Conservation (phyloP, 164 flowering plant genomes). For the Magnolia officinalis region DNA sequence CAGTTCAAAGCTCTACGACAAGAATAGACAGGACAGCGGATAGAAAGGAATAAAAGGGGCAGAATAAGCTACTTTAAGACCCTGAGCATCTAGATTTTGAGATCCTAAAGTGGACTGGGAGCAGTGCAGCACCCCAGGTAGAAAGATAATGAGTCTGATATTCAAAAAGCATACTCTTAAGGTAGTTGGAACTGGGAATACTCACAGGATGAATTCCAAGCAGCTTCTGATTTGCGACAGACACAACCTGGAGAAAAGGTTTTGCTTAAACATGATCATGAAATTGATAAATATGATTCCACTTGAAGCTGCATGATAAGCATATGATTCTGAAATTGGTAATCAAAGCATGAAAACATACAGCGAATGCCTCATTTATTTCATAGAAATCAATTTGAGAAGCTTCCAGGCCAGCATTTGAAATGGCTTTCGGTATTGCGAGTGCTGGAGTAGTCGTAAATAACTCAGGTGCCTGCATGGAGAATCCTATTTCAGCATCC, state of each 20-base stretch:
- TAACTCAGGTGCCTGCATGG: conserved; percentile 78
- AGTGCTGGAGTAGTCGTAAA: conserved; percentile 94
- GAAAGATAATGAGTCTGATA: too few relatives aligned
- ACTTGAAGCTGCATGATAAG: neutral
- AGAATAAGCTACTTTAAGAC: too few relatives aligned
- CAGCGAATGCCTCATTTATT: conserved; percentile 97
- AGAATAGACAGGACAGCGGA: too few relatives aligned
- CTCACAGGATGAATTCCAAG: conserved; percentile 73
- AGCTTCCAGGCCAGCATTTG: conserved; percentile 77
- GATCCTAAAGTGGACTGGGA: too few relatives aligned
- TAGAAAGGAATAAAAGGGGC: too few relatives aligned
- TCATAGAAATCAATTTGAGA: conserved; percentile 89
- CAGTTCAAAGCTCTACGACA: too few relatives aligned
- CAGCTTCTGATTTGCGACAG: conserved; percentile 87
- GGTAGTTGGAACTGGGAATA: conserved; percentile 8
- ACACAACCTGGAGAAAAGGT: conserved; percentile 64
- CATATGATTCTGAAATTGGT: neutral
- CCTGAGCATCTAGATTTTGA: too few relatives aligned
- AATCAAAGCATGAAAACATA: conserved; percentile 32
- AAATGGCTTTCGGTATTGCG: conserved; percentile 93
- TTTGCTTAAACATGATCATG: too few relatives aligned
- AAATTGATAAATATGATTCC: neutral
- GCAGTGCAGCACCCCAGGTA: too few relatives aligned
- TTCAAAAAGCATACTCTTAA: neutral
- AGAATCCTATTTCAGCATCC: conserved; percentile 16